These are phyloP conservation scores for Sextonia rubra DNA, from an alignment of 164 flowering plant genomes.

Conservation along the genomic window DNA sequence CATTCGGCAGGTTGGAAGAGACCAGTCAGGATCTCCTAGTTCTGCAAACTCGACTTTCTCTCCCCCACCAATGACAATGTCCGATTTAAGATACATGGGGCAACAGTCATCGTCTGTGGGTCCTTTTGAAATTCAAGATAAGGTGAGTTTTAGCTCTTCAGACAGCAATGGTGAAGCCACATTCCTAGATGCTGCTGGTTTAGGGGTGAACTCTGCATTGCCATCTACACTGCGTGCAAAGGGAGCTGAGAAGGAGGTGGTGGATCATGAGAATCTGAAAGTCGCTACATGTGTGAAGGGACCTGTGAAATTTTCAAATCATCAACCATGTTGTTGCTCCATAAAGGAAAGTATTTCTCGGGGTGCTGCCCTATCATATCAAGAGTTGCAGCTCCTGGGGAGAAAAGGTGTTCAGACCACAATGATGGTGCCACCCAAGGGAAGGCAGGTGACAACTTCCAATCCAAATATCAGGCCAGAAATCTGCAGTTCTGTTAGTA, in stretches of 20 bases:
- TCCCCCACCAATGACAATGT: constrained; percentile 26
- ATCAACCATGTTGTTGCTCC: constrained; percentile 59
- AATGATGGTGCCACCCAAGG: constrained; percentile 6
- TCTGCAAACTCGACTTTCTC: constrained; percentile 57
- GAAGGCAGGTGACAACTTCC: constrained; percentile 24
- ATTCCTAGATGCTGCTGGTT: constrained; percentile 4
- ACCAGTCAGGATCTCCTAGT: constrained; percentile 51
- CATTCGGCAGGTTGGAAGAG: constrained; percentile 39
- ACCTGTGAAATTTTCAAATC: constrained; percentile 22
- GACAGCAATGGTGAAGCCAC: neutral
- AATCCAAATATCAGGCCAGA: constrained; percentile 26
- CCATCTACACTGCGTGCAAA: constrained; percentile 5
- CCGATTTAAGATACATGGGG: constrained; percentile 18
- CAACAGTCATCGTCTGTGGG: constrained; percentile 18
- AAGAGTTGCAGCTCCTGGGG: constrained; percentile 25
- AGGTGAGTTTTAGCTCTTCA: neutral
- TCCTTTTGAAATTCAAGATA: constrained; percentile 19
- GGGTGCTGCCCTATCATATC: constrained; percentile 23
- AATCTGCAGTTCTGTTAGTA: constrained; percentile 15
- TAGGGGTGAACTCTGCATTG: neutral
- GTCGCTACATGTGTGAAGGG: constrained; percentile 24
- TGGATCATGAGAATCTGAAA: constrained; percentile 20
- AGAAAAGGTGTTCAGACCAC: neutral
- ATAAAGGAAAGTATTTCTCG: constrained; percentile 41
- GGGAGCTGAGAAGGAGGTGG: constrained; percentile 18